A percentile compares a stretch with the other conserved stretches of the same genome.
Conservation (phyloP, 73 alveolate genomes). For the Paramecium octaurelia region DNA sequence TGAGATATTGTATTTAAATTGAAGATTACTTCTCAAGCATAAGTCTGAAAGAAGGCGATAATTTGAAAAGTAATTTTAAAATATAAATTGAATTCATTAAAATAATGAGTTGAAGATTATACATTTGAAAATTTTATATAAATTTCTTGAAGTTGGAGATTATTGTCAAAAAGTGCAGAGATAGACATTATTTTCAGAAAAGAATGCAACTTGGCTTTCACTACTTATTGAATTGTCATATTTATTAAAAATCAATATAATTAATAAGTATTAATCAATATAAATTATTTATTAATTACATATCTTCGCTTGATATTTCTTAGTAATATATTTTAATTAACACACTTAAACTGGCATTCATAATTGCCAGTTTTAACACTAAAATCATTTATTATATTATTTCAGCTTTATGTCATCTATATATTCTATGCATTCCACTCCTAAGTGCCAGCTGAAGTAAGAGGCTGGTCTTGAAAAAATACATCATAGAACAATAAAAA, state of each 20-base stretch:
- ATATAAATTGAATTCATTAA: neutral
- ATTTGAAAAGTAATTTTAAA: neutral
- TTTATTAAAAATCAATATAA: neutral
- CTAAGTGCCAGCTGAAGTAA: neutral
- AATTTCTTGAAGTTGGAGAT: neutral
- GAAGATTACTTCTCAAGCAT: neutral
- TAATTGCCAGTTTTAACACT: neutral
- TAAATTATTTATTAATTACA: neutral
- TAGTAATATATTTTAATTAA: neutral
- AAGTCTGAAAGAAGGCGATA: neutral
- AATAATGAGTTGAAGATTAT: neutral
- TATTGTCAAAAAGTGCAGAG: neutral
- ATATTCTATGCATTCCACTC: neutral
- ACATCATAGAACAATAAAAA: neutral
- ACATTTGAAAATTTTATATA: neutral
- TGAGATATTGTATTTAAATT: neutral
- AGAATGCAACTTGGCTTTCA: neutral
- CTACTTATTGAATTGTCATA: neutral
- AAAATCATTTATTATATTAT: neutral
- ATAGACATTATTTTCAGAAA: neutral
- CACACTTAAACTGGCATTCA: neutral
- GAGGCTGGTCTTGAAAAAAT: neutral
- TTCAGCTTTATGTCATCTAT: neutral
- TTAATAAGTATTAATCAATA: neutral
- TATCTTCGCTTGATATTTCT: neutral